Percentiles rank a stretch among this genome's conserved stretches.
These are phyloP conservation scores for Aspergillus diversus DNA, from an alignment of 495 filamentous ascomycete species.

Conservation along the genomic window DNA sequence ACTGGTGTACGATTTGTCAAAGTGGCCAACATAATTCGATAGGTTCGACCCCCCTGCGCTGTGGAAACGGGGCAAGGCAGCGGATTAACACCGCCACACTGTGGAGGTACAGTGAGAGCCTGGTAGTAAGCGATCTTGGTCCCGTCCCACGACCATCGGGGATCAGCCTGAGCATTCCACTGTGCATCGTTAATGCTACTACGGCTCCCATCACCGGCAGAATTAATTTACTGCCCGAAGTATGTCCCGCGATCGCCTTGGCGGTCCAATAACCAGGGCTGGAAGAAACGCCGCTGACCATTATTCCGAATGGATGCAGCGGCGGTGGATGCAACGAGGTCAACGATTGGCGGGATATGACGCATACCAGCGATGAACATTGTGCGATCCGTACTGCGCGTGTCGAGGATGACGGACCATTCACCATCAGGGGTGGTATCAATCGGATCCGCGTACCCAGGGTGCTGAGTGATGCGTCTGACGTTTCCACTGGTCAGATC, in stretches of 20 bases:
- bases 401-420: slow-evolving; percentile 32
- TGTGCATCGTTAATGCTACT: slow-evolving; percentile 29
- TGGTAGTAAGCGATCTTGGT: slow-evolving; percentile 28
- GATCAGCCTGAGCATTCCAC: slow-evolving; percentile 31
- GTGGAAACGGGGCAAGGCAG: slow-evolving; percentile 25
- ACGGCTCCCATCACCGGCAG: slow-evolving; percentile 21
- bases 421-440: slow-evolving; percentile 25
- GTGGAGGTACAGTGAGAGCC: slow-evolving; percentile 21
- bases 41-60: slow-evolving; percentile 19
- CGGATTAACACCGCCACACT: slow-evolving; percentile 15
- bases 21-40: slow-evolving; percentile 24
- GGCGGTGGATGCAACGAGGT: slow-evolving; percentile 18
- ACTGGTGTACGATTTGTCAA: slow-evolving; percentile 14
- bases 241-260: slow-evolving; percentile 23
- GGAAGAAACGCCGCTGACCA: slow-evolving; percentile 28
- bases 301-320: slow-evolving; percentile 28
- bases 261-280: slow-evolving; percentile 25
- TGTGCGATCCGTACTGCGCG: slow-evolving; percentile 19
- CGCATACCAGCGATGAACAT: slow-evolving; percentile 31
- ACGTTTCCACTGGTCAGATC: slow-evolving; percentile 25
- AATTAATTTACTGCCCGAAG: slow-evolving; percentile 28
- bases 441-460: slow-evolving; percentile 30
- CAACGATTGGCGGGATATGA: slow-evolving; percentile 24
- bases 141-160: slow-evolving; percentile 29
- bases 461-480: slow-evolving; percentile 27